Base-by-base conservation (phyloP, 371 early-diverging fungal species). In the Phascolomyces articulosus region DNA sequence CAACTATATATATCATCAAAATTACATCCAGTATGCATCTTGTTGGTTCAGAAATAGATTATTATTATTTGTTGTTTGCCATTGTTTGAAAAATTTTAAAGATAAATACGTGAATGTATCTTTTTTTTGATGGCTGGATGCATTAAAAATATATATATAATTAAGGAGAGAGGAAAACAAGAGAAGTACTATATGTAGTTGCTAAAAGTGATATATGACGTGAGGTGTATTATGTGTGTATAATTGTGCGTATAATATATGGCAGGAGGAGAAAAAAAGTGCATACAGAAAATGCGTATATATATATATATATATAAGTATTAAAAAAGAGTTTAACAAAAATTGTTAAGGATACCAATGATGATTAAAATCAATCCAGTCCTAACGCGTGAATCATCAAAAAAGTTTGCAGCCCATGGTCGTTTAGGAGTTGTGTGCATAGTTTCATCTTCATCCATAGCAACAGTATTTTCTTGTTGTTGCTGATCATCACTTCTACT, bases 221-320 rank as follows among this genome's bases (percentile, higher is more conserved):
- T n/a, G n/a, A n/a, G n/a, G n/a, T n/a, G n/a, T n/a, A n/a, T n/a
- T n/a, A n/a, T n/a, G n/a, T n/a, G n/a, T n/a, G n/a, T n/a, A 34
- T 34, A 11, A 11, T 34, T 34, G 34, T 34, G 34, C 11, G 34
- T 9, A 34, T 34, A 34, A 4, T 44, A 53, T 11, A 24, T 8
- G 23, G 11, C 4, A 55, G 6, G 31, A 55, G 24, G 72, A 68
- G 38, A 85, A 78, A 27, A 59, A 54, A 2, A 48, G 40, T 6
- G 6, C 11, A 0, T 34, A 9, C 11, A 10, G 40, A 38, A 41
- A 55, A 60, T 2, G 8, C 13, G 21, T 15, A 49, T 20, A 27
- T 56, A 56, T 57, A 18, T 38, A 4, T 16, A n/a, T n/a, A 27
- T n/a, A n/a, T n/a, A n/a, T n/a, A 40, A 26, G 49, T 28, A 41